These are phyloP conservation scores for Curvularia verruculosa DNA, from an alignment of 2,329 filamentous ascomycete species.

Conservation along the genomic window DNA sequence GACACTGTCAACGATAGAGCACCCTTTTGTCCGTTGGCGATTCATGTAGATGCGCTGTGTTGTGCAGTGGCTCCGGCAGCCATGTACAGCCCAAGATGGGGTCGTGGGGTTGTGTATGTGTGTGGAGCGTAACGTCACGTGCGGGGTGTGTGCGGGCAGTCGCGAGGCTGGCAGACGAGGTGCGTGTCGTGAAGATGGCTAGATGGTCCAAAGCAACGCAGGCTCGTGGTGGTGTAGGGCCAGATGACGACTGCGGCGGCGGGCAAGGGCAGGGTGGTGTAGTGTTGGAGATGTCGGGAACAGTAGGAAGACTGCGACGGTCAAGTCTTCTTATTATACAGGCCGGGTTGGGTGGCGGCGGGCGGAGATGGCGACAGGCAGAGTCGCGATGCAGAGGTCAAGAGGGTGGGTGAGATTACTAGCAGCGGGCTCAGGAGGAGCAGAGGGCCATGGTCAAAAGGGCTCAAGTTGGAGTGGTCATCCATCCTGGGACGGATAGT, in stretches of 20 bases:
- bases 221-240: conserved; percentile 28
- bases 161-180: conserved; percentile 1
- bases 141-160: conserved; percentile 2
- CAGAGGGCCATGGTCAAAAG: conserved; percentile 15
- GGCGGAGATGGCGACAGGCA: not conserved
- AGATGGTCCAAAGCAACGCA: conserved; percentile 5
- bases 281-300: not conserved
- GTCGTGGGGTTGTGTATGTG: no score
- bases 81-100: conserved; percentile 27
- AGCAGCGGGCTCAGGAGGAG: conserved; percentile 3
- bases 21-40: conserved; percentile 42
- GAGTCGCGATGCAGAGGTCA: not conserved
- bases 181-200: conserved; percentile 2
- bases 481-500: conserved; percentile 24
- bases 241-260: conserved; percentile 14
- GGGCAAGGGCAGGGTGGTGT: not conserved
- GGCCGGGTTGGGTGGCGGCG: conserved; percentile 10
- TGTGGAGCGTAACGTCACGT: not conserved
- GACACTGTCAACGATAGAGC: conserved; percentile 40
- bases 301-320: not conserved
- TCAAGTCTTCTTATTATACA: conserved; percentile 8
- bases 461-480: conserved; percentile 26
- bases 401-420: conserved; percentile 1
- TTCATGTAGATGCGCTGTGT: conserved; percentile 43
- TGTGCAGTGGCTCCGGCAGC: conserved; percentile 24